A percentile compares a stretch with the other conserved stretches of the same genome.
Evolutionary conservation across 2,329 filamentous ascomycete genomes (phyloP).

Genomic region (Curvularia eragrostidis): DNA sequence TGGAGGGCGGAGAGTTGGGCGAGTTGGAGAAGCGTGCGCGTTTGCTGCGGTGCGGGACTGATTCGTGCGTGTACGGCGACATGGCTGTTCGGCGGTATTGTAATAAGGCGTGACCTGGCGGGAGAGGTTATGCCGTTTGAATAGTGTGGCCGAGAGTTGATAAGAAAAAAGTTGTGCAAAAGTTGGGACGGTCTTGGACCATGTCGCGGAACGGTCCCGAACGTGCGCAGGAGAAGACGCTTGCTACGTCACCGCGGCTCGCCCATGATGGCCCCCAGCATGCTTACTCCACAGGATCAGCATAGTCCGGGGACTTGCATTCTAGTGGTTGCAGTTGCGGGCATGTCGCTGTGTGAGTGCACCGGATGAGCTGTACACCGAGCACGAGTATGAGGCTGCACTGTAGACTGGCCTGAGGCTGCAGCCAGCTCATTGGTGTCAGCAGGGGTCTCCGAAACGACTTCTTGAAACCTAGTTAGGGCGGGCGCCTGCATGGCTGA

Average conservation of each 20-base stretch:
- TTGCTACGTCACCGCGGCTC: constrained; percentile 15
- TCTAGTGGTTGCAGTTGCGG: not conserved
- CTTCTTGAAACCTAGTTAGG: constrained; percentile 42
- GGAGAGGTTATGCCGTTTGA: not conserved
- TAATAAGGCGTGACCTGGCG: not conserved
- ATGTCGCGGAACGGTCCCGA: constrained; percentile 19
- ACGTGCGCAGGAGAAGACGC: constrained; percentile 9
- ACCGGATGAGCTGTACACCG: not conserved
- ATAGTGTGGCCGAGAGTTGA: not conserved
- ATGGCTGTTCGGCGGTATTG: constrained; percentile 14
- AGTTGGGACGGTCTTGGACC: constrained; percentile 9
- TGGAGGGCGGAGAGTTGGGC: constrained; percentile 31
- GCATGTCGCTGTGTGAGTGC: not conserved
- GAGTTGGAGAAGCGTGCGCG: constrained; percentile 33
- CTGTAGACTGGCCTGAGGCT: constrained; percentile 28
- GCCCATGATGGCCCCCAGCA: not conserved
- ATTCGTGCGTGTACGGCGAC: constrained; percentile 19
- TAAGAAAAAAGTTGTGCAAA: constrained; percentile 19
- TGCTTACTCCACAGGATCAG: constrained; percentile 1
- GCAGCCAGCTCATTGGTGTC: constrained; percentile 35
- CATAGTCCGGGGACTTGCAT: not conserved
- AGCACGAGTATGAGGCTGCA: not conserved
- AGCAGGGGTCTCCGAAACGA: constrained; percentile 48
- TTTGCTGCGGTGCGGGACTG: constrained; percentile 28
- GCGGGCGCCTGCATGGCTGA: constrained; percentile 46